Conservation (phyloP, 2,329 filamentous ascomycete genomes). For the Cladosporium halotolerans region DNA sequence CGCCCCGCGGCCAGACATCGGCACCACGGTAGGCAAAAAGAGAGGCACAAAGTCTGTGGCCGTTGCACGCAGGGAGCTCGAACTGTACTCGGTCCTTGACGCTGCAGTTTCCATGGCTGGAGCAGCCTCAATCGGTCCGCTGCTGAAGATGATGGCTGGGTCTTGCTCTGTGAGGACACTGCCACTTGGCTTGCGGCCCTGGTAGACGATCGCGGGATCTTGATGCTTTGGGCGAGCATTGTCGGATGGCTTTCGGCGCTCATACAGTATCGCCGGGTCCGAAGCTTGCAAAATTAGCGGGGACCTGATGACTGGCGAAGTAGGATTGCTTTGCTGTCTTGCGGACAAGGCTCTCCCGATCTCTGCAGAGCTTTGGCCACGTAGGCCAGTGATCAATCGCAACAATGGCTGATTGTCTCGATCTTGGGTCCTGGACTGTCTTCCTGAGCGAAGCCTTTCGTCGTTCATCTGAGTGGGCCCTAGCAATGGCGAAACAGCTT, state of each 20-base stretch:
- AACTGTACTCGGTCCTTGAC: too few relatives aligned
- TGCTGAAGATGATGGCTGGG: background rate
- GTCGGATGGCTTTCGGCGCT: background rate
- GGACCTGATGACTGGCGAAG: background rate
- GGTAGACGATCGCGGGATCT: background rate
- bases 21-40: background rate
- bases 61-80: conserved; percentile 5
- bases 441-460: too few relatives aligned
- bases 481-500: too few relatives aligned
- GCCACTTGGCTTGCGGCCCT: background rate
- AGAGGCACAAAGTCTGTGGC: conserved; percentile 1
- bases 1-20: background rate
- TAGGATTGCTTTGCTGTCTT: background rate
- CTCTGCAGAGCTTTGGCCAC: conserved; percentile 7
- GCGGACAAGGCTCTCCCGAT: conserved; percentile 1
- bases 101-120: too few relatives aligned
- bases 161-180: background rate
- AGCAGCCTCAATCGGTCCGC: background rate
- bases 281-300: background rate
- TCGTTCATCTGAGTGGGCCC: too few relatives aligned
- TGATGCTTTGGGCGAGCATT: background rate
- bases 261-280: background rate
- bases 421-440: background rate
- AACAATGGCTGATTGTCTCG: background rate
- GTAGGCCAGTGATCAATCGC: conserved; percentile 1